Evolutionary conservation across 2,329 filamentous ascomycete species (phyloP), one percentile per base, ranked within the genome.

Genomic region (Aspergillaceae sp.): DNA sequence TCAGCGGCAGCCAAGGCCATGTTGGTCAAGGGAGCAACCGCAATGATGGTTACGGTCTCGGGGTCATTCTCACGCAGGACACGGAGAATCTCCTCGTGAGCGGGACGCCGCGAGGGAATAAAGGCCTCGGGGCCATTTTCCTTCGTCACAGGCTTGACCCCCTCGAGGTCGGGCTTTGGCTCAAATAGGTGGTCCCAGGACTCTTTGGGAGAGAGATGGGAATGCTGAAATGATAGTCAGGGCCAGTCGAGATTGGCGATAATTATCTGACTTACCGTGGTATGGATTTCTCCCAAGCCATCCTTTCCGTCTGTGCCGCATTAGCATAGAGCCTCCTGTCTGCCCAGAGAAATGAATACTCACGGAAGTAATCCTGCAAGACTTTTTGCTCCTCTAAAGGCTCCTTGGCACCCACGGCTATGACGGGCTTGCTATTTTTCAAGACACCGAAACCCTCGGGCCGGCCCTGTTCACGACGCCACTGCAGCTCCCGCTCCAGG

Each of bases 21-120:
- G 63, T 95, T 98, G n/a, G 92, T 97, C 56, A 97, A 72, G 1
- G 92, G 92, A 0, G 92, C 92, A 42, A 97, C 76, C 27, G 87
- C 87, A 34, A 95, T 81, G 61, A 98, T 86, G n/a, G 86, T 90
- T 56, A 98, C 82, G 1, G 86, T 92, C 60, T 89, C 82, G 4
- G 77, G 76, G 5, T 90, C 87, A 60, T 92, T 89, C 58, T 92
- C 86, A 46, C 76, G 77, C 19, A 98, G 77, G 41, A 95, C 74
- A 28, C 86, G 82, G n/a, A 98, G 78, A 43, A 98, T 97, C 68
- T 95, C 89, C 64, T 86, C 78, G 66, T 94, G 84, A 0, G 90
- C 82, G 1, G 81, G 80, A 4, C 72, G 69, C 56, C 82, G 81
- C 11, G 88, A 94, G 0, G 90, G 82, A 2, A 75, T 84, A 68